A percentile compares a stretch with the other conserved stretches of the same genome.
Evolutionary conservation across 805 yeast genomes (phyloP).

Genomic region (Yarrowia yakushimensis): DNA sequence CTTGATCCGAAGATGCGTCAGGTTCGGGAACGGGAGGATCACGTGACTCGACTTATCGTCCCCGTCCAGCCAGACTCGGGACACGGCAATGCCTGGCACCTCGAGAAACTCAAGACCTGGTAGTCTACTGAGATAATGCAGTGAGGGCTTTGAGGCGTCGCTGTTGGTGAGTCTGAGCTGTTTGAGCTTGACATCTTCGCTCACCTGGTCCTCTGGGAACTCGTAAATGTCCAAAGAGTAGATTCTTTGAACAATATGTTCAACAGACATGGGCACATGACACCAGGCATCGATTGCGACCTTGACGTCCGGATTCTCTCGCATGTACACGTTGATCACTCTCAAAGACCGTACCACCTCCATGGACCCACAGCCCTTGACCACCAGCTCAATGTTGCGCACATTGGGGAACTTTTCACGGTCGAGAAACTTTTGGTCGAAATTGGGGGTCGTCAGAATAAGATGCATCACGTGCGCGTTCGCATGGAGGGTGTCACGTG

Average conservation of each 20-base stretch:
- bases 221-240: slow-evolving; percentile 18
- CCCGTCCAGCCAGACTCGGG: not conserved
- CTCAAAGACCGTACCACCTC: slow-evolving; percentile 15
- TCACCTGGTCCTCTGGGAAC: slow-evolving; percentile 9
- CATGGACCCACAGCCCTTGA: slow-evolving; percentile 17
- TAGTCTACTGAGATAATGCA: not conserved
- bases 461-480: not conserved
- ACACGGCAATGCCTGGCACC: slow-evolving; percentile 1
- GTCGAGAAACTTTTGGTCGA: slow-evolving; percentile 19
- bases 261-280: slow-evolving; percentile 15
- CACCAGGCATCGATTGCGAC: slow-evolving; percentile 20
- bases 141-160: not conserved
- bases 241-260: slow-evolving; percentile 1
- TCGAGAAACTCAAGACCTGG: slow-evolving; percentile 13
- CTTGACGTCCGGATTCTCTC: not conserved
- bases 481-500: not conserved
- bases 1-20: slow-evolving; percentile 14
- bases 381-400: not conserved
- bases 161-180: slow-evolving; percentile 8
- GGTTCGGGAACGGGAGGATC: not conserved
- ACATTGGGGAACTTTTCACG: not conserved
- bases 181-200: not conserved
- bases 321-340: not conserved
- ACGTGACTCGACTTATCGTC: not conserved
- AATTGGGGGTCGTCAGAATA: slow-evolving; percentile 7